Percentiles rank a stretch among this genome's conserved stretches.
Conservation (phyloP, 78 protist species). For the Planoprotostelium fungivorum region DNA sequence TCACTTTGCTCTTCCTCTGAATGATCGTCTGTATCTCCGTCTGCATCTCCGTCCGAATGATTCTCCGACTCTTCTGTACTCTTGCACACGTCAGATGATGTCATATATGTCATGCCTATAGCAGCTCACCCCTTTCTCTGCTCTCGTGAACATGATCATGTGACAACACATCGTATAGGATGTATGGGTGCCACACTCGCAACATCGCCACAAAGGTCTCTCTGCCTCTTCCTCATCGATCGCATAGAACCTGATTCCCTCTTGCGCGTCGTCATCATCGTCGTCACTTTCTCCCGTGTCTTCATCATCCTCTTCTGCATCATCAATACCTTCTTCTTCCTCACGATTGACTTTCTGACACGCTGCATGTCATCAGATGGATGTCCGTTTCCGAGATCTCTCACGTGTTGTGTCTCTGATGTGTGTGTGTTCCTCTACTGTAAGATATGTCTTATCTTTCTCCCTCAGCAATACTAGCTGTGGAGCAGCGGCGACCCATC, state of each 20-base stretch:
- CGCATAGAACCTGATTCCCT: not conserved
- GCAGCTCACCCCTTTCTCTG: no score
- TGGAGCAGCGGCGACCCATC: not conserved
- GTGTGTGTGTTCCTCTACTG: not conserved
- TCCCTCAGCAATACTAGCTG: not conserved
- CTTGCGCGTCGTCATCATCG: not conserved
- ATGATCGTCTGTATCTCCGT: no score
- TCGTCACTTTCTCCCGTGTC: not conserved
- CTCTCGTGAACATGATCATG: not conserved
- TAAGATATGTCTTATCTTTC: not conserved
- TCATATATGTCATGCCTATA: not conserved
- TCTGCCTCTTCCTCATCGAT: not conserved
- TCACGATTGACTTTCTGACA: not conserved
- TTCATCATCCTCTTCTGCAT: not conserved
- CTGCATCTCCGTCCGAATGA: not conserved
- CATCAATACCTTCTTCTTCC: not conserved
- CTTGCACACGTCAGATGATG: not conserved
- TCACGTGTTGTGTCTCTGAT: not conserved
- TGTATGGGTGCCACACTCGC: not conserved
- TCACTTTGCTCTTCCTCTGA: no score
- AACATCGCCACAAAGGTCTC: not conserved
- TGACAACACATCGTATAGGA: not conserved
- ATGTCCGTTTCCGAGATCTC: not conserved
- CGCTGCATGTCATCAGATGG: not conserved
- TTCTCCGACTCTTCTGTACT: not conserved